These are phyloP conservation scores for Colletotrichum lentis DNA, from an alignment of 2,329 filamentous ascomycete species.

Conservation along the genomic window DNA sequence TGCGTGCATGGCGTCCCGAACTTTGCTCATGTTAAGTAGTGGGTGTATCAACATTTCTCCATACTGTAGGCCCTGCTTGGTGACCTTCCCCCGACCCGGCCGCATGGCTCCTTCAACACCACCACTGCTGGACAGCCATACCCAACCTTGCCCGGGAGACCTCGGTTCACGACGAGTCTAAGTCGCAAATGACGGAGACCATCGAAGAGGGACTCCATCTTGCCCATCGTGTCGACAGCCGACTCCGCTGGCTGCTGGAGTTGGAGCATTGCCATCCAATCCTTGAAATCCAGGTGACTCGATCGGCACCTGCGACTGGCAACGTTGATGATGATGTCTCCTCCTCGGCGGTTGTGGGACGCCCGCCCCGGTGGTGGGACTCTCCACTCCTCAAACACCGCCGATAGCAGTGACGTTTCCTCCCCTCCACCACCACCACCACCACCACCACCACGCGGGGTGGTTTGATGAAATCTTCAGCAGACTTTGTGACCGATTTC, in stretches of 20 bases:
- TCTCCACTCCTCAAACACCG: constrained; percentile 17
- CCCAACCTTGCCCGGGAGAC: constrained; percentile 23
- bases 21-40: constrained; percentile 15
- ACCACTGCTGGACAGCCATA: constrained; percentile 20
- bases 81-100: constrained; percentile 18
- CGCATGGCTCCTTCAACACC: constrained; percentile 30
- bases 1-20: constrained; percentile 18
- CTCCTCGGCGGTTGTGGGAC: constrained; percentile 7
- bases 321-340: constrained; percentile 31
- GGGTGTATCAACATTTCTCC: neutral
- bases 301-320: constrained; percentile 30
- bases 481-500: constrained; percentile 23
- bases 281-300: constrained; percentile 28
- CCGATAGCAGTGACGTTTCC: constrained; percentile 39
- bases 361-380: constrained; percentile 25
- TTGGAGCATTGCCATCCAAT: constrained; percentile 24
- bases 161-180: constrained; percentile 18
- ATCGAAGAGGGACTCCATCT: neutral
- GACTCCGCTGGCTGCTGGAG: neutral
- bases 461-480: constrained; percentile 20
- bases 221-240: neutral
- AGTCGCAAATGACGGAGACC: constrained; percentile 24
- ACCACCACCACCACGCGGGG: neutral
- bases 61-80: constrained; percentile 1
- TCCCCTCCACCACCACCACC: constrained; percentile 35